These are phyloP conservation scores for Papiliotrema flavescens DNA, from an alignment of 1,284 basidiomycete species.

Conservation along the genomic window DNA sequence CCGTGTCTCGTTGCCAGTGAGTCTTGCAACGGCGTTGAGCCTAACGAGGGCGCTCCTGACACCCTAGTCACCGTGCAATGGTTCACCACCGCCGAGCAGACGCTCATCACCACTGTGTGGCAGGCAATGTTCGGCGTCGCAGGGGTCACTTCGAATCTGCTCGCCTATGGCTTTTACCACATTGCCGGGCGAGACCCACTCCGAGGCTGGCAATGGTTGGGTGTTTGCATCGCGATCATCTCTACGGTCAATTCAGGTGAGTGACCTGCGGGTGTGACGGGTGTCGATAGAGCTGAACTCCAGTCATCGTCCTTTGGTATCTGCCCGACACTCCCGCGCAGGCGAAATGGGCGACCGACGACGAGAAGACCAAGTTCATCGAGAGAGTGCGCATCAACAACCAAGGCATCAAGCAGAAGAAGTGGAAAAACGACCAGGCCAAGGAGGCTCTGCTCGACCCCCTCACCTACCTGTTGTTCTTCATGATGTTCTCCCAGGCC, in stretches of 20 bases:
- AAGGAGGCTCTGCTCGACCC: conserved; percentile 32
- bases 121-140: conserved; percentile 14
- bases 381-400: conserved; percentile 35
- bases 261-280: no score
- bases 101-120: conserved; percentile 16
- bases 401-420: conserved; percentile 35
- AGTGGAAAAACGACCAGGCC: conserved; percentile 24
- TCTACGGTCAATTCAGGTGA: conserved; percentile 16
- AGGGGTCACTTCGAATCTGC: background rate
- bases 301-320: conserved; percentile 21
- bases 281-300: background rate
- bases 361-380: conserved; percentile 30
- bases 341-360: conserved; percentile 27
- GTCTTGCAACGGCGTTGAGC: background rate
- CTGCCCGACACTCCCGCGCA: conserved; percentile 31
- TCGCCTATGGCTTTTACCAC: conserved; percentile 28
- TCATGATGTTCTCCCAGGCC: conserved; percentile 26
- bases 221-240: conserved; percentile 21
- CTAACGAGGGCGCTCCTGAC: background rate
- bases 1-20: conserved; percentile 22
- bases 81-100: conserved; percentile 12
- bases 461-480: conserved; percentile 27
- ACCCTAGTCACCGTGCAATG: conserved; percentile 17
- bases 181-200: conserved; percentile 12
- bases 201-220: conserved; percentile 34